These are phyloP conservation scores for Podaxis sp. DNA, from an alignment of 768 basidiomycete species.

Conservation along the genomic window DNA sequence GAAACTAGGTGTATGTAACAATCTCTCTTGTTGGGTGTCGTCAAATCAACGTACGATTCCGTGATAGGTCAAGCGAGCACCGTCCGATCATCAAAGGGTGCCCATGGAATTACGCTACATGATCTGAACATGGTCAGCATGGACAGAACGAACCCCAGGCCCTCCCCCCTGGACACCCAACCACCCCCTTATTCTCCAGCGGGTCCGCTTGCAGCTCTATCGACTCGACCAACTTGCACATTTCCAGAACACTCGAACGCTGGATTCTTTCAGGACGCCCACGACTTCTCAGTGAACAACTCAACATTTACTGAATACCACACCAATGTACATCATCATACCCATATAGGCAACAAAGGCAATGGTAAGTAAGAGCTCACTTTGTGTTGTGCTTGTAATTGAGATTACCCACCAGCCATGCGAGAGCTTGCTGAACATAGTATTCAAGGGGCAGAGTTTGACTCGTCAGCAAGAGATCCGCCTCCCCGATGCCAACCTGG, in stretches of 20 bases:
- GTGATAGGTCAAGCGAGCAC: no score
- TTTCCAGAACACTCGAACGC: background rate
- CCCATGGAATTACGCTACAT: no score
- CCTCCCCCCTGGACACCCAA: background rate
- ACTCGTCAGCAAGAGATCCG: slow-evolving; percentile 4
- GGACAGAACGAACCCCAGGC: background rate
- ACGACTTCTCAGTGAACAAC: background rate
- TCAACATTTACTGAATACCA: background rate
- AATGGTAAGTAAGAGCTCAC: background rate
- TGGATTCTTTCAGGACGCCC: background rate
- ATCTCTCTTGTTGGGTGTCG: no score
- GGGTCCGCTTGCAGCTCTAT: background rate
- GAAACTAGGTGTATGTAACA: no score
- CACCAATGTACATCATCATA: background rate
- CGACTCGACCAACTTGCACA: background rate
- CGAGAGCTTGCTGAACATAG: background rate
- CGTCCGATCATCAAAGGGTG: no score
- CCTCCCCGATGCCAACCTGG: slow-evolving; percentile 6
- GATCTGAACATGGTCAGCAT: background rate
- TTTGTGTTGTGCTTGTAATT: background rate
- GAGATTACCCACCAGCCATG: background rate
- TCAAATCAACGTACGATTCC: no score
- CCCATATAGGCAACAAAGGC: background rate
- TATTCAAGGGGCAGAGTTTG: background rate
- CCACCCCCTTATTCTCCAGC: background rate